Evolutionary conservation across 2,329 filamentous ascomycete species (phyloP), one percentile per base, ranked within the genome.

Genomic region (Dothideomycetidae sp.): DNA sequence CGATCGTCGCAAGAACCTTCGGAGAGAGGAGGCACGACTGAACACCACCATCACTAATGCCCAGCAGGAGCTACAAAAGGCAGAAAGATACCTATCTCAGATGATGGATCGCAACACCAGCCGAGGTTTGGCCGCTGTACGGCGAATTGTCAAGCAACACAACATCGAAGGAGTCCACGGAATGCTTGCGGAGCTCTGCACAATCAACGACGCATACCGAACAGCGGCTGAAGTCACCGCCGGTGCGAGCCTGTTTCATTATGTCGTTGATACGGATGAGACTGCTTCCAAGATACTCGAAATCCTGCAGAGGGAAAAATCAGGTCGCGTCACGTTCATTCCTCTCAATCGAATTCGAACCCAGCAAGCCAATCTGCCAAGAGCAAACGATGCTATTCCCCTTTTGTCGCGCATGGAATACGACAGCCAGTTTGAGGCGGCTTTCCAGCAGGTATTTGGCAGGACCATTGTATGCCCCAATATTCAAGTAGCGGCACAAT

Each of bases 401-500:
- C 73, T 98, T 49, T 67, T 94, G 40, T 79, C 76, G 51, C 93
- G 92, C 59, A 71, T 96, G 42, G 71, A 74, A 33, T 98, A 78
- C 52, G 80, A 94, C 36, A 53, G 68, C 2, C 67, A 64, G 43
- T 94, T 78, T 48, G 83, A 92, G 41, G 79, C 75, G 49, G 90
- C 90, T 0, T 90, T 98, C 56, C 77, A 82, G 53, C 86, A 94
- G 54, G 84, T 98, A 1, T 98, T 98, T 59, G 90, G 86, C 32
- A 92, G 84, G 58, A 90, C 84, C 0, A 84, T 98, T 36, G 80
- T 98, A 39, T 96, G 90, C 48, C 86, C 88, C 2, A 93, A 84
- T 48, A 64, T 98, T 44, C 74, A 81, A 33, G 74, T 93, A 41
- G 90, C 86, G 33, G 75, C 81, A 10, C 85, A 94, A 53, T 94